Conservation (phyloP, 208 protist species). For the Acanthamoeba sp. region DNA sequence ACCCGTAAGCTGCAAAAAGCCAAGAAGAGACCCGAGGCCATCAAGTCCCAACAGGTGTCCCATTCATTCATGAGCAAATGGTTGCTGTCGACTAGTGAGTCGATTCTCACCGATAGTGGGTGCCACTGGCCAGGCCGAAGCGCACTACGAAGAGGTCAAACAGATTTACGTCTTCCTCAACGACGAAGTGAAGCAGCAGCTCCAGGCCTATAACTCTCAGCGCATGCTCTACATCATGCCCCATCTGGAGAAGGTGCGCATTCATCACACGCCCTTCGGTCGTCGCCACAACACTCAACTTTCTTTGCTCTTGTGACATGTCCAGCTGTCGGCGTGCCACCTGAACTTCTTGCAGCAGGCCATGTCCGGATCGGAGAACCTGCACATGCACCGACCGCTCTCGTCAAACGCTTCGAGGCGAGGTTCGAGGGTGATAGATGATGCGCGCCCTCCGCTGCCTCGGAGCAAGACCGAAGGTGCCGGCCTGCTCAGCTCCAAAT, state of each 20-base stretch:
- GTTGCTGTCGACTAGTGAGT: too few species aligned
- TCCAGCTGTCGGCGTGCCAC: conserved; percentile 33
- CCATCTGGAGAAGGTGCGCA: conserved; percentile 37
- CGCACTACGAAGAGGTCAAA: conserved; percentile 30
- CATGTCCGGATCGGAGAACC: neutral
- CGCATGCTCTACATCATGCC: conserved; percentile 73
- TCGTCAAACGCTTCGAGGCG: neutral
- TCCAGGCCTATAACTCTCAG: conserved; percentile 59
- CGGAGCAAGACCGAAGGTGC: conserved; percentile 30
- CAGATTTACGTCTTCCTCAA: conserved; percentile 67
- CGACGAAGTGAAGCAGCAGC: conserved; percentile 65
- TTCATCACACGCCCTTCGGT: neutral
- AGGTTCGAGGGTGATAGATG: neutral
- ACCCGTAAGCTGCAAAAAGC: conserved; percentile 32
- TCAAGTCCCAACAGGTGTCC: conserved; percentile 47
- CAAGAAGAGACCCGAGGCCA: conserved; percentile 45
- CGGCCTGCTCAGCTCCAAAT: neutral
- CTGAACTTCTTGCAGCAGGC: conserved; percentile 30
- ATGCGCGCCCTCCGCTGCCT: neutral
- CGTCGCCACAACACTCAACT: neutral
- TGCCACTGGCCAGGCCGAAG: neutral
- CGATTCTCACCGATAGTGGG: neutral
- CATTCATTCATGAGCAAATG: too few species aligned
- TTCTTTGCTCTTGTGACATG: neutral
- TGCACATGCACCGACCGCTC: neutral